Evolutionary conservation across 1,284 basidiomycete species (phyloP).

Genomic region (Thelephora terrestris): DNA sequence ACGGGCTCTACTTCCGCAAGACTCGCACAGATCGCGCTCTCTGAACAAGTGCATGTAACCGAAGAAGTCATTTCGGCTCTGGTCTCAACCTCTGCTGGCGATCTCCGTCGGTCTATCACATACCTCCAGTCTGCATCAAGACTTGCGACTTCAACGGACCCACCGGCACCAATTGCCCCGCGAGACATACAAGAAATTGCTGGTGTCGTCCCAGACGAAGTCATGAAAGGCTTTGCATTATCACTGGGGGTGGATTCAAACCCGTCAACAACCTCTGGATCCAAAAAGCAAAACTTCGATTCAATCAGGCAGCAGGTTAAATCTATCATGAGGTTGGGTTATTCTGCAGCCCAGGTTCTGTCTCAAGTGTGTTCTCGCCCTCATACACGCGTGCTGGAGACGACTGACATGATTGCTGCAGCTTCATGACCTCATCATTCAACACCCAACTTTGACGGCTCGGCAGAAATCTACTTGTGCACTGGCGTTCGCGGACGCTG

Average conservation of each 20-base stretch:
- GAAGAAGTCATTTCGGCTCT: constrained; percentile 58
- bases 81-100: constrained; percentile 79
- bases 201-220: constrained; percentile 78
- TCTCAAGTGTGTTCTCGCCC: constrained; percentile 53
- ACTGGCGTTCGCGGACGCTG: constrained; percentile 85
- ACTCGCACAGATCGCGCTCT: constrained; percentile 70
- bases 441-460: constrained; percentile 72
- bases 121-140: constrained; percentile 95
- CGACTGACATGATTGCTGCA: constrained; percentile 22
- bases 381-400: constrained; percentile 3
- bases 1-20: constrained; percentile 65
- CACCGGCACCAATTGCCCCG: constrained; percentile 65
- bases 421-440: constrained; percentile 87
- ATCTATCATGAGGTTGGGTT: constrained; percentile 77
- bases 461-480: constrained; percentile 79
- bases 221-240: constrained; percentile 62
- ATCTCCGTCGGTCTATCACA: constrained; percentile 96
- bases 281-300: constrained; percentile 54
- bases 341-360: constrained; percentile 86
- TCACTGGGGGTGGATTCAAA: constrained; percentile 69
- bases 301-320: constrained; percentile 67
- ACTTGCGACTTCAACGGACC: constrained; percentile 59
- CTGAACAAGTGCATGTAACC: constrained; percentile 44
- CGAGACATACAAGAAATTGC: constrained; percentile 92
- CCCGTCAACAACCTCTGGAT: constrained; percentile 36